These are phyloP conservation scores for Akanthomyces muscarius DNA, from an alignment of 2,329 filamentous ascomycete species.

Conservation along the genomic window DNA sequence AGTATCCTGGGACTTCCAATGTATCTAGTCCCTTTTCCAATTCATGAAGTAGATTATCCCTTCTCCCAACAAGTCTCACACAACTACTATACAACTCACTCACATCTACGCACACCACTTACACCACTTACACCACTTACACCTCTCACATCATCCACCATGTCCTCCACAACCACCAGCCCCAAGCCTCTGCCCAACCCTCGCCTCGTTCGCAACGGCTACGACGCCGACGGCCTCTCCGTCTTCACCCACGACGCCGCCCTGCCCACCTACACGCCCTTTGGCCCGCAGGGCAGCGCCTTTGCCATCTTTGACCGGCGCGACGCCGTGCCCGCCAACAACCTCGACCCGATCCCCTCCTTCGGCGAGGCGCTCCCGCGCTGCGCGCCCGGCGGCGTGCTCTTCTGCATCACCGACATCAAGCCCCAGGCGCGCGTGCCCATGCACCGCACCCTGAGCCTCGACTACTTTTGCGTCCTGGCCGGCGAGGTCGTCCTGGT, in stretches of 20 bases:
- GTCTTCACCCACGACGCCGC: conserved; percentile 29
- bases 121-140: not conserved
- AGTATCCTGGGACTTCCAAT: not conserved
- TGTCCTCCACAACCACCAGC: not conserved
- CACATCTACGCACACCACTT: not conserved
- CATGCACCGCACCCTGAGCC: conserved; percentile 39
- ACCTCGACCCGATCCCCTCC: conserved; percentile 20
- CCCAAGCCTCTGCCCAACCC: conserved; percentile 18
- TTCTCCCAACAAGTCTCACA: not conserved
- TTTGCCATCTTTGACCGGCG: conserved; percentile 32
- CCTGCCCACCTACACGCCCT: conserved; percentile 28
- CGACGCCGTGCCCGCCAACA: conserved; percentile 29
- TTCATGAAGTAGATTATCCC: not conserved
- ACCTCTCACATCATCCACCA: not conserved
- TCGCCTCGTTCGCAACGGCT: conserved; percentile 30
- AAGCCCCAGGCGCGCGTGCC: conserved; percentile 29
- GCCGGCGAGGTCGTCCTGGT: conserved; percentile 37
- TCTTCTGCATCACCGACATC: conserved; percentile 33
- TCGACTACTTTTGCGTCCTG: conserved; percentile 39
- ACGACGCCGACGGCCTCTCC: conserved; percentile 29
- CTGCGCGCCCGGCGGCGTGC: conserved; percentile 32
- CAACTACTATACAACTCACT: not conserved
- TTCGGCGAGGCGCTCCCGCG: conserved; percentile 28
- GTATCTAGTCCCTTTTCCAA: not conserved
- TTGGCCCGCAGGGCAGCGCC: conserved; percentile 27